A percentile compares a stretch with the other conserved stretches of the same genome.
These are phyloP conservation scores for Exophiala calicioides DNA, from an alignment of 2,329 filamentous ascomycete species.

Conservation along the genomic window DNA sequence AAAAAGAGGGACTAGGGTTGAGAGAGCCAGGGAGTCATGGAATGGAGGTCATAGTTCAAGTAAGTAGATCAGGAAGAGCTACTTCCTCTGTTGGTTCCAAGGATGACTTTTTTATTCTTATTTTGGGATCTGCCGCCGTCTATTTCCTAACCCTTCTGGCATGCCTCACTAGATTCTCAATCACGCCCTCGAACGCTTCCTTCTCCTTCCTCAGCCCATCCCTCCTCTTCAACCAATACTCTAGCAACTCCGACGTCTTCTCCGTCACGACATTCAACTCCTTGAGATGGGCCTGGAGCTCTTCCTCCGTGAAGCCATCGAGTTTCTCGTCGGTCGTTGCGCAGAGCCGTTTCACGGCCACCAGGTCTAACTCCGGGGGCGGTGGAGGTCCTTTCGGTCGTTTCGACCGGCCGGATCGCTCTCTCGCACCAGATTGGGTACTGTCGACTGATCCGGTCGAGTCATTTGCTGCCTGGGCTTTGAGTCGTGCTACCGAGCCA, in stretches of 20 bases:
- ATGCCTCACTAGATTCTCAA: conserved; percentile 93
- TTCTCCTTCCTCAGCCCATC: conserved; percentile 88
- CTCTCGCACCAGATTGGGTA: conserved; percentile 33
- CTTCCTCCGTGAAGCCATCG: conserved; percentile 72
- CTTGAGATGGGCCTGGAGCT: conserved; percentile 70
- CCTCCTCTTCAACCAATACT: conserved; percentile 83
- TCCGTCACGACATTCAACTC: conserved; percentile 69
- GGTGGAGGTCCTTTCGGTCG: conserved; percentile 54
- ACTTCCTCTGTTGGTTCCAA: too few species aligned
- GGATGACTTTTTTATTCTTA: background rate
- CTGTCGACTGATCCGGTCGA: conserved; percentile 35
- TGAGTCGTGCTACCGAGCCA: conserved; percentile 34
- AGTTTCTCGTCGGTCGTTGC: conserved; percentile 82
- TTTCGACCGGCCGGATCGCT: conserved; percentile 40
- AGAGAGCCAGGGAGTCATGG: too few species aligned
- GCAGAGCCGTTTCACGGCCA: conserved; percentile 75
- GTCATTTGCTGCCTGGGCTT: conserved; percentile 38
- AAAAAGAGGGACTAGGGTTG: too few species aligned
- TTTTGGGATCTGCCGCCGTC: too few species aligned
- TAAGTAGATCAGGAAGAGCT: too few species aligned
- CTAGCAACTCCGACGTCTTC: conserved; percentile 74
- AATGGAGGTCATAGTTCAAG: too few species aligned
- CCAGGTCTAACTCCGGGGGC: conserved; percentile 75
- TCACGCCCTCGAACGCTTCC: conserved; percentile 92
- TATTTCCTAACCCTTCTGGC: conserved; percentile 76